These are phyloP conservation scores for Fusarium decemcellulare DNA, from an alignment of 2,329 filamentous ascomycete species.

Conservation along the genomic window DNA sequence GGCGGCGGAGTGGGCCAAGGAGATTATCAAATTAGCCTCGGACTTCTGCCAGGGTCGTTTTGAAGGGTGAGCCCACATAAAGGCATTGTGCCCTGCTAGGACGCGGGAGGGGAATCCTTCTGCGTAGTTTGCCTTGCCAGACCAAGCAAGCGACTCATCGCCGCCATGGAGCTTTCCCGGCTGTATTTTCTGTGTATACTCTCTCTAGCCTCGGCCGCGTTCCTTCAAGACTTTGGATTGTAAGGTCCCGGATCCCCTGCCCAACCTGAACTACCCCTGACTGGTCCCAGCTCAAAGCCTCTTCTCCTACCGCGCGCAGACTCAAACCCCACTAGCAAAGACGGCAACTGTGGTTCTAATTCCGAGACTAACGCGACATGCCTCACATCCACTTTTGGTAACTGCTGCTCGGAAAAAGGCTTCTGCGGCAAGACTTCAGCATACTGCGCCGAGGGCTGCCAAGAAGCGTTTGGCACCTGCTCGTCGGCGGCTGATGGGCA, in stretches of 20 bases:
- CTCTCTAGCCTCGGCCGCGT: not conserved
- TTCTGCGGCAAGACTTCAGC: constrained; percentile 24
- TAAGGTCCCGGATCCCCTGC: not conserved
- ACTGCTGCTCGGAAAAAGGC: constrained; percentile 19
- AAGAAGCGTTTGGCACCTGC: constrained; percentile 12
- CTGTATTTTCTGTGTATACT: not conserved
- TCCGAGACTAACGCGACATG: constrained; percentile 26
- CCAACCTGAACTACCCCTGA: not conserved
- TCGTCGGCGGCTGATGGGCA: constrained; percentile 1
- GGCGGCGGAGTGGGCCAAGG: constrained; percentile 56
- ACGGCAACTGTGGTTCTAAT: constrained; percentile 25
- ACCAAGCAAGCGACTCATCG: not conserved
- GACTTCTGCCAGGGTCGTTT: constrained; percentile 5
- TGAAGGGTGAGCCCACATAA: constrained; percentile 12
- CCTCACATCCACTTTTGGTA: constrained; percentile 21
- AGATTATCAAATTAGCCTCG: constrained; percentile 1
- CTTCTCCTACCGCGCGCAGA: constrained; percentile 9
- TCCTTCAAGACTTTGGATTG: not conserved
- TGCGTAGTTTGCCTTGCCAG: constrained; percentile 8
- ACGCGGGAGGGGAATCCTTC: not conserved
- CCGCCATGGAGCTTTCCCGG: constrained; percentile 1
- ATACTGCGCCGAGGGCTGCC: constrained; percentile 19
- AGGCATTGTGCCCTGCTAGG: constrained; percentile 18
- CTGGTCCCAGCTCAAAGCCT: constrained; percentile 1
- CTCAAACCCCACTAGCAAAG: constrained; percentile 18